Conservation (phyloP, 495 filamentous ascomycete genomes). For the Penicillium salamii region DNA sequence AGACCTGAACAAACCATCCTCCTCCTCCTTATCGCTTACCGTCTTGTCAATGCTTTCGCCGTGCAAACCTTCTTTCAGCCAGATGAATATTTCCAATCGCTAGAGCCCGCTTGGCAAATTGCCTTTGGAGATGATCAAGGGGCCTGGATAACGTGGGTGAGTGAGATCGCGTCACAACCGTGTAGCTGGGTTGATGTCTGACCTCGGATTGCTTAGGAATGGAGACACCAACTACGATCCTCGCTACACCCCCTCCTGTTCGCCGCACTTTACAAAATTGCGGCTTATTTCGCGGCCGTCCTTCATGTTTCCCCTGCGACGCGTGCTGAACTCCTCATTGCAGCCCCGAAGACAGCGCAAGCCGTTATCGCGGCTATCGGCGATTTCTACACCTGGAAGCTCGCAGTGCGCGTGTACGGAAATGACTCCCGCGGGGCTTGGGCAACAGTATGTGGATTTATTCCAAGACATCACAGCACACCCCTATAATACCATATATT, state of each 20-base stretch:
- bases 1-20: slow-evolving; percentile 40
- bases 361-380: slow-evolving; percentile 71
- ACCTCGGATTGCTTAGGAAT: slow-evolving; percentile 65
- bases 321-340: slow-evolving; percentile 62
- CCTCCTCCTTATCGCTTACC: slow-evolving; percentile 67
- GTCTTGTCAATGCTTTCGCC: slow-evolving; percentile 79
- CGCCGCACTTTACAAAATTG: slow-evolving; percentile 67
- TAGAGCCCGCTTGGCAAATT: slow-evolving; percentile 92
- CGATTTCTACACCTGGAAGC: slow-evolving; percentile 87
- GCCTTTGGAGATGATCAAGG: slow-evolving; percentile 75
- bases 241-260: slow-evolving; percentile 90
- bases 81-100: slow-evolving; percentile 96
- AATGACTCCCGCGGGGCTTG: slow-evolving; percentile 58
- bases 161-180: slow-evolving; percentile 19
- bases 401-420: slow-evolving; percentile 74
- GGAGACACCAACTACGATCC: slow-evolving; percentile 84
- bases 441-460: slow-evolving; percentile 67
- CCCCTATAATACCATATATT: background rate
- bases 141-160: slow-evolving; percentile 95
- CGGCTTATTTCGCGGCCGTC: slow-evolving; percentile 49
- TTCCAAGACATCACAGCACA: no score
- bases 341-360: slow-evolving; percentile 73
- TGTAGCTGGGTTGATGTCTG: slow-evolving; percentile 7
- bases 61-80: slow-evolving; percentile 97
- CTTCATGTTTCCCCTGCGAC: slow-evolving; percentile 46